Conservation (phyloP, 306 rosid genomes). For the Dryas octopetala region DNA sequence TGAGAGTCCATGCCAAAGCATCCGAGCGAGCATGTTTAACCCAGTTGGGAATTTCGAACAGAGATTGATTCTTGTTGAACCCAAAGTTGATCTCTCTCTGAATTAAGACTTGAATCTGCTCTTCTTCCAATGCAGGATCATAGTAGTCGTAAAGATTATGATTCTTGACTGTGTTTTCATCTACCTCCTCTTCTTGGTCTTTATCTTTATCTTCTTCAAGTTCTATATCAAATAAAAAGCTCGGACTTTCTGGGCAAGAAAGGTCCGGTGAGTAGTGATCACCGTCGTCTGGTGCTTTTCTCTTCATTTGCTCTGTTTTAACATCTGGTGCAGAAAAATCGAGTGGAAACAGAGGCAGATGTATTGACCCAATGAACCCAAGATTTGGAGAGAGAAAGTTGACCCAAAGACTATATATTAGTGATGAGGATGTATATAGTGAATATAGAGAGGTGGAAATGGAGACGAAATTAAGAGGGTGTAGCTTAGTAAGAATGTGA, state of each 20-base stretch:
- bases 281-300: conserved; percentile 26
- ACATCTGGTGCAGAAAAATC: not conserved
- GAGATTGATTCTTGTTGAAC: conserved; percentile 40
- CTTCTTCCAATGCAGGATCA: conserved; percentile 43
- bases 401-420: conserved; percentile 17
- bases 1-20: conserved; percentile 73
- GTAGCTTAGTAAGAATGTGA: conserved; percentile 28
- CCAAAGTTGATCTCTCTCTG: conserved; percentile 51
- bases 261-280: conserved; percentile 40
- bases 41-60: conserved; percentile 31
- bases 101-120: conserved; percentile 40
- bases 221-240: conserved; percentile 15
- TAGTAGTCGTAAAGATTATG: conserved; percentile 17
- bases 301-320: not conserved
- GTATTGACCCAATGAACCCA: conserved; percentile 11
- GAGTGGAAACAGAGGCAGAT: conserved; percentile 11
- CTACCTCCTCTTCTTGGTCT: conserved; percentile 22
- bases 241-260: conserved; percentile 46
- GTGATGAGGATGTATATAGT: not conserved
- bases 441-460: conserved; percentile 17
- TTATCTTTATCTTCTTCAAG: too few relatives aligned
- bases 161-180: conserved; percentile 24
- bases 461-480: conserved; percentile 20
- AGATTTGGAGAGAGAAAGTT: conserved; percentile 23
- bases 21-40: conserved; percentile 54